Evolutionary conservation across 2,329 filamentous ascomycete genomes (phyloP).

Genomic region (Trichoderma guizhouense): DNA sequence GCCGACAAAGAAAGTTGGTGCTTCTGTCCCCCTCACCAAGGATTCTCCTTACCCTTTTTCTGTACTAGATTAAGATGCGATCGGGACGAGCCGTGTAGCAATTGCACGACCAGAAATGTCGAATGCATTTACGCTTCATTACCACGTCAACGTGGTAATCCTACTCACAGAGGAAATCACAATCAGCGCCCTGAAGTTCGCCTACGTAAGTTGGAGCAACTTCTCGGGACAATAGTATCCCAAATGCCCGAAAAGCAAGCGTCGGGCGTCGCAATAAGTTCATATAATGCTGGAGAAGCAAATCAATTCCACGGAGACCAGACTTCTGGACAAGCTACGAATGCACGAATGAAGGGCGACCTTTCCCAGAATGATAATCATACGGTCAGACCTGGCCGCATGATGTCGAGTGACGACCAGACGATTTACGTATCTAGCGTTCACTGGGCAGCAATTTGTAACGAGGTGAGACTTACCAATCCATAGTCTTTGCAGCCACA

Average conservation of each 20-base stretch:
- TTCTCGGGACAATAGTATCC: neutral
- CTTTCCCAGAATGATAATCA: neutral
- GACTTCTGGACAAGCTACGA: neutral
- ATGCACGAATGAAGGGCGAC: neutral
- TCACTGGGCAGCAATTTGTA: neutral
- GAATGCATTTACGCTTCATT: neutral
- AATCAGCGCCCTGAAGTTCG: neutral
- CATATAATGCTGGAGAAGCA: neutral
- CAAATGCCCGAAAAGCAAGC: neutral
- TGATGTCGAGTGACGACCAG: neutral
- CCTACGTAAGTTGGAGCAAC: neutral
- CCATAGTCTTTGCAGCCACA: neutral
- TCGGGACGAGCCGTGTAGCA: neutral
- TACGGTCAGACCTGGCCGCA: neutral
- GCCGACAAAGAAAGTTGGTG: neutral
- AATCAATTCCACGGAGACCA: neutral
- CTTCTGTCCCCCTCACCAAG: neutral
- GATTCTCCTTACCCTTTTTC: neutral
- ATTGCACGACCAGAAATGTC: neutral
- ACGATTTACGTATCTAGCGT: neutral
- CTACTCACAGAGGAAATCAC: neutral
- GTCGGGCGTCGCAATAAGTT: neutral
- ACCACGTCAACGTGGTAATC: neutral
- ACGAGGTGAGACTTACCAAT: neutral
- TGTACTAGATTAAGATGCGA: neutral